phyloP scores from a whole-genome alignment of 1,284 basidiomycete genomes.

The Apiotrichum domesticum region DNA sequence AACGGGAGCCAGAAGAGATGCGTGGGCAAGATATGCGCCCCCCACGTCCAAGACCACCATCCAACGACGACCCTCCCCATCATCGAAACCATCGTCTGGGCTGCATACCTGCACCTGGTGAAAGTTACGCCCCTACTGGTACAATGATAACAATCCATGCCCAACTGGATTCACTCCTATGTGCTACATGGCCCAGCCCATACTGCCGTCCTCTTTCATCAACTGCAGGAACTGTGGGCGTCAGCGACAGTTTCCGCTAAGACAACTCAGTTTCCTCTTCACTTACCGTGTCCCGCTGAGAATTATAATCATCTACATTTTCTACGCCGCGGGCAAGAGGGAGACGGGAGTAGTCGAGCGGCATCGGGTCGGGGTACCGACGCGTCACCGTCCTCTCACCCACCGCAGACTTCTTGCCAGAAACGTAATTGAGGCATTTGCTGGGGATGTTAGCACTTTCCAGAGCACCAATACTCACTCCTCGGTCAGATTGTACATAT shows the following conservation, averaged over 20 bases:
- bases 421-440: slow-evolving; percentile 69
- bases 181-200: slow-evolving; percentile 15
- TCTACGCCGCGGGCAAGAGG: slow-evolving; percentile 28
- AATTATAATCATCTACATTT: slow-evolving; percentile 35
- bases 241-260: background rate
- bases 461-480: slow-evolving; percentile 55
- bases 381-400: slow-evolving; percentile 72
- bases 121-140: too few species aligned
- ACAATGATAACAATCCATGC: slow-evolving; percentile 2
- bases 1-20: too few species aligned
- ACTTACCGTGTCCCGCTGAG: slow-evolving; percentile 39
- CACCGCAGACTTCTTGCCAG: slow-evolving; percentile 75
- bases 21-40: too few species aligned
- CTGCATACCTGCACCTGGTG: too few species aligned
- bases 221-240: slow-evolving; percentile 23
- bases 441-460: slow-evolving; percentile 47
- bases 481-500: slow-evolving; percentile 73
- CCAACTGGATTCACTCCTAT: background rate
- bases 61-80: too few species aligned
- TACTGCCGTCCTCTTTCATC: slow-evolving; percentile 32
- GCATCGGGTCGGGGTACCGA: slow-evolving; percentile 13
- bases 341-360: slow-evolving; percentile 28
- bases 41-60: too few species aligned
- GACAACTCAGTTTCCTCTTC: background rate
- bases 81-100: too few species aligned